Base-by-base conservation (phyloP, 768 basidiomycete genomes). In the Saitozyma podzolica region DNA sequence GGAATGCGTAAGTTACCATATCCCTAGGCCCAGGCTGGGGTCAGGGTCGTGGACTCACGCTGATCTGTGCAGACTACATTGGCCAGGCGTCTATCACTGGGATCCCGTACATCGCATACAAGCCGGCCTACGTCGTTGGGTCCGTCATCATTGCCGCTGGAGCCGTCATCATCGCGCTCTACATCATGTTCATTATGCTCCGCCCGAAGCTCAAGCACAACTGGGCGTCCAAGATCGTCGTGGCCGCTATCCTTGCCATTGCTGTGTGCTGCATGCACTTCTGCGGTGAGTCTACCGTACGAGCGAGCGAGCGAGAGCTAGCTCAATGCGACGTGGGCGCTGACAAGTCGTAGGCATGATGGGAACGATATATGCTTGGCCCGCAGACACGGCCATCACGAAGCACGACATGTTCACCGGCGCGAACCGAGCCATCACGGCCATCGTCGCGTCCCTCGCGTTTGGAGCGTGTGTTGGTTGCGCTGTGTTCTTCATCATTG, bases 131-230 rank as follows among this genome's bases (percentile, higher is more conserved):
- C 47, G 75, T 80, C 43, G 69, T 80, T 17, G 74, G 70, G 8
- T 77, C 76, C 11, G 72, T 80, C 52, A 61, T 80, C 45, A 79
- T 80, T 58, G 80, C 80, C 29, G 75, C 69, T 59, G 70, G 65
- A 16, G 78, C 80, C 2, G 77, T 80, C 40, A 58, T 72, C 59
- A 65, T 72, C 37, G 80, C 73, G 6, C 72, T 80, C 3, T 80
- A 80, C 64, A 77, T 79, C 70, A 75, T 80, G 76, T 80, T 80
- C 70, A 70, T 80, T 68, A 76, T 80, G 69, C 68, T 80, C 29
- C 69, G 78, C 40, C 80, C 80, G 2, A 80, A 80, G 62, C 71
- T 80, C 56, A 72, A 75, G 59, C 80, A 80, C 51, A 75, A 68
- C 11, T 77, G 71, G 69, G n/a, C 68, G 5, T 70, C 73, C 56